phyloP scores from a whole-genome alignment of 139 green algal genomes.

The Chlamydomonas schloesseri region DNA sequence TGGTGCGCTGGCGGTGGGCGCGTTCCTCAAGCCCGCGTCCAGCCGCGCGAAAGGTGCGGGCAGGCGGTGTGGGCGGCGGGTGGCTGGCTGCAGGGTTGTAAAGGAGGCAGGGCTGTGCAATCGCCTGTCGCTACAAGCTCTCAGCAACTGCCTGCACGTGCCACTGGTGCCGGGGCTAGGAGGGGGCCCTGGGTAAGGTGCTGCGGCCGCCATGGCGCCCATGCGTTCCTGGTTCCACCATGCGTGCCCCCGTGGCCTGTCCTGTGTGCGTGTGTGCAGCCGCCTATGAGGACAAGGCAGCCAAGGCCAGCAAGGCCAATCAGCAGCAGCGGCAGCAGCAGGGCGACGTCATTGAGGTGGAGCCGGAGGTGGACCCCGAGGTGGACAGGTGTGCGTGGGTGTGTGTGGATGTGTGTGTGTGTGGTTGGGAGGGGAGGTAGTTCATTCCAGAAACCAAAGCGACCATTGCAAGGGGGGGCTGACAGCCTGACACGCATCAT shows the following conservation, averaged over 20 bases:
- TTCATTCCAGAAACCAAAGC: too few species aligned
- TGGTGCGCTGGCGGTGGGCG: neutral
- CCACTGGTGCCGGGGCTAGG: too few species aligned
- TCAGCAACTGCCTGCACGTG: too few species aligned
- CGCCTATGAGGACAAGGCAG: neutral
- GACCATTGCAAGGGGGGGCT: too few species aligned
- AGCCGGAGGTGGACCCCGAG: neutral
- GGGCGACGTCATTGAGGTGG: neutral
- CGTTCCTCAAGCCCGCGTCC: slow-evolving; percentile 18
- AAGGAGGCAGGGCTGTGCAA: neutral
- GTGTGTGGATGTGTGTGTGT: neutral
- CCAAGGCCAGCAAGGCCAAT: neutral
- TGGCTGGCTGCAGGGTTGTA: neutral
- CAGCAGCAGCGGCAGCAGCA: neutral
- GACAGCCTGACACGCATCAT: too few species aligned
- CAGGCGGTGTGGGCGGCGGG: too few species aligned
- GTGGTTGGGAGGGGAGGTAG: too few species aligned
- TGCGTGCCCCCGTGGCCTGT: too few species aligned
- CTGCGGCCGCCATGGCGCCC: too few species aligned
- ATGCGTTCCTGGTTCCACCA: too few species aligned
- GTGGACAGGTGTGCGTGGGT: neutral
- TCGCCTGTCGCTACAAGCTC: too few species aligned
- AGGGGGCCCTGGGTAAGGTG: too few species aligned
- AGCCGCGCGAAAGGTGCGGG: neutral
- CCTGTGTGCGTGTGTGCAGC: neutral